Evolutionary conservation across 2,329 filamentous ascomycete species (phyloP), one percentile per base, ranked within the genome.

Genomic region (Aspergillus sp.): DNA sequence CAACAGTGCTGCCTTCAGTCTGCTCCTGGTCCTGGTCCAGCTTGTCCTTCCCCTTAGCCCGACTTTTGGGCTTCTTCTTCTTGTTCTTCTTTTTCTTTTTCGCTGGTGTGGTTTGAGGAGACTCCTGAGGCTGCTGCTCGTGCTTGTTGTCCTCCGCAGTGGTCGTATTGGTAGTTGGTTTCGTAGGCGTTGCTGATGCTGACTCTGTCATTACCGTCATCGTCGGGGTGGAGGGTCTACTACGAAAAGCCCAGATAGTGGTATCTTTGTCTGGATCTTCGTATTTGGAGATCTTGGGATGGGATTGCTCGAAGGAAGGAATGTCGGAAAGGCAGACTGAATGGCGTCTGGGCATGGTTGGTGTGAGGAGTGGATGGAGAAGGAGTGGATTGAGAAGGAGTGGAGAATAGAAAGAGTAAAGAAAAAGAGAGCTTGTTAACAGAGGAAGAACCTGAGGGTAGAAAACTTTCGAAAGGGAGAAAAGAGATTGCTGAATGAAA

Each of bases 291-390:
- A 13, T 17, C 33, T 37, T 6, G 4, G 33, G n/a, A 10, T 37
- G 19, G 37, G 42, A 52, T 17, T 42, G 30, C 25, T 56, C 53
- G 5, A 53, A 35, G 3, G 49, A 47, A 4, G 49, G 52, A 9
- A 55, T 22, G 7, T 58, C 54, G 9, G 54, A 49, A 4, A 54
- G 27, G 42, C 57, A 57, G 46, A 57, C 50, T 10, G 57, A 53
- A 17, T 47, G 35, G 19, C 51, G 49, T 37, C 55, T 51, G 13
- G 32, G 20, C 53, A 55, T 55, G 13, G 5, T 17, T 43, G 35
- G 23, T 25, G 22, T 20, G 10, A 17, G 35, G 23, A 15, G 22
- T 20, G 10, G 37, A 20, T 39, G 6, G 17, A 10, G 5, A 20
- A 39, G 17, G 17, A 19, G 17, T 5, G 17, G 37, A 39, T n/a